These are phyloP conservation scores for Neohortaea acidophila DNA, from an alignment of 495 filamentous ascomycete species.

Conservation along the genomic window DNA sequence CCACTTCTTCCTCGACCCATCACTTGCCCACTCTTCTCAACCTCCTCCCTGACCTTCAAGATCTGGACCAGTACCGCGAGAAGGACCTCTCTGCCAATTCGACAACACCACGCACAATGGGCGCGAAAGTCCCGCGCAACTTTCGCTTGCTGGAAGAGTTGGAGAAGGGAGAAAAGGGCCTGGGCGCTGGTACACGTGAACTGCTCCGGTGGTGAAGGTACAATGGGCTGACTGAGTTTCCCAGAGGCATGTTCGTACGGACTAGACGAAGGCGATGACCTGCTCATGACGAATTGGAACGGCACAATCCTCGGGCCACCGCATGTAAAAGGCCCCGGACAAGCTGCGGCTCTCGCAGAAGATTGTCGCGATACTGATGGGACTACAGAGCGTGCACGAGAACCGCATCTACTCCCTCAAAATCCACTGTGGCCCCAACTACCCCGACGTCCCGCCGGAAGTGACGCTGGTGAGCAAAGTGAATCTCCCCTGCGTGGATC, in stretches of 20 bases:
- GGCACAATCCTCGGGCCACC: slow-evolving; percentile 93
- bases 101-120: slow-evolving; percentile 34
- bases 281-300: slow-evolving; percentile 97
- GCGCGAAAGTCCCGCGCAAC: slow-evolving; percentile 82
- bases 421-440: slow-evolving; percentile 84
- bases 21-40: too few relatives aligned
- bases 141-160: slow-evolving; percentile 93
- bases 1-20: too few relatives aligned
- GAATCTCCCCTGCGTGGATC: slow-evolving; percentile 87
- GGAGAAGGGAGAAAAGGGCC: slow-evolving; percentile 95
- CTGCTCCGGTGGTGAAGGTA: slow-evolving; percentile 1
- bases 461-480: slow-evolving; percentile 85
- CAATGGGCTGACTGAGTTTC: background rate
- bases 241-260: slow-evolving; percentile 94
- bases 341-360: too few relatives aligned
- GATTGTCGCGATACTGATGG: background rate
- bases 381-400: slow-evolving; percentile 71
- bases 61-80: too few relatives aligned
- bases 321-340: slow-evolving; percentile 47
- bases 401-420: slow-evolving; percentile 97
- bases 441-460: slow-evolving; percentile 74
- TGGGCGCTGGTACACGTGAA: slow-evolving; percentile 60
- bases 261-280: slow-evolving; percentile 82
- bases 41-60: too few relatives aligned
- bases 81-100: background rate